A percentile compares a stretch with the other conserved stretches of the same genome.
phyloP scores from a whole-genome alignment of 768 basidiomycete species.

The Tremella yokohamensis region DNA sequence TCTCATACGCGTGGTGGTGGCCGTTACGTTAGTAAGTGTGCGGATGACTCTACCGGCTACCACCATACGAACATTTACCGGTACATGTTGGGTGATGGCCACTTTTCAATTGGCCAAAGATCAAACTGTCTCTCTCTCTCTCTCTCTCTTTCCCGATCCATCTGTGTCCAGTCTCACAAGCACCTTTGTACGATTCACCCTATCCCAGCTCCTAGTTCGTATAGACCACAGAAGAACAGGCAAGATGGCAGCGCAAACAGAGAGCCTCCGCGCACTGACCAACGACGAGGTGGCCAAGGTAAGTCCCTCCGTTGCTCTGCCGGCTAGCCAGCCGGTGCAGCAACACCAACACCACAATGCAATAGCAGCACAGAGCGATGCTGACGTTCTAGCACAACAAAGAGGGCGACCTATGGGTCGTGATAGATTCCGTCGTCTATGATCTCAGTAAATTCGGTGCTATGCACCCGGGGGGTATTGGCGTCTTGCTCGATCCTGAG shows the following conservation, averaged over 20 bases:
- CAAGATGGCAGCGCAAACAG: conserved; percentile 40
- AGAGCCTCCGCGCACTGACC: conserved; percentile 55
- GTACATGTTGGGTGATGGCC: background rate
- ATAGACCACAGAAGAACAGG: background rate
- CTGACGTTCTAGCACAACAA: conserved; percentile 63
- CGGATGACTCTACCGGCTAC: no score
- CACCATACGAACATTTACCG: no score
- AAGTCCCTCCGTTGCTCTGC: conserved; percentile 26
- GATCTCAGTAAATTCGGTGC: conserved; percentile 74
- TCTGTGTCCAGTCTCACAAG: background rate
- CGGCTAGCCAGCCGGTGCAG: background rate
- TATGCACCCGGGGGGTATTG: conserved; percentile 74
- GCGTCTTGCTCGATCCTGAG: conserved; percentile 72
- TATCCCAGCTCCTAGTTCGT: background rate
- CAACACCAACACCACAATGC: background rate
- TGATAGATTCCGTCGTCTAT: conserved; percentile 78
- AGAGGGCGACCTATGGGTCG: conserved; percentile 78
- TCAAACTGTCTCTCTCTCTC: background rate
- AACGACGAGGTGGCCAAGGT: conserved; percentile 73
- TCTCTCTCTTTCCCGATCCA: conserved; percentile 7
- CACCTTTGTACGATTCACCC: background rate
- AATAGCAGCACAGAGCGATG: background rate
- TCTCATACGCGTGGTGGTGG: no score
- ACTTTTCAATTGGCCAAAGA: no score
- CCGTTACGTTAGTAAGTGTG: no score